These are phyloP conservation scores for Teratosphaeria destructans DNA, from an alignment of 2,329 filamentous ascomycete species.

Conservation along the genomic window DNA sequence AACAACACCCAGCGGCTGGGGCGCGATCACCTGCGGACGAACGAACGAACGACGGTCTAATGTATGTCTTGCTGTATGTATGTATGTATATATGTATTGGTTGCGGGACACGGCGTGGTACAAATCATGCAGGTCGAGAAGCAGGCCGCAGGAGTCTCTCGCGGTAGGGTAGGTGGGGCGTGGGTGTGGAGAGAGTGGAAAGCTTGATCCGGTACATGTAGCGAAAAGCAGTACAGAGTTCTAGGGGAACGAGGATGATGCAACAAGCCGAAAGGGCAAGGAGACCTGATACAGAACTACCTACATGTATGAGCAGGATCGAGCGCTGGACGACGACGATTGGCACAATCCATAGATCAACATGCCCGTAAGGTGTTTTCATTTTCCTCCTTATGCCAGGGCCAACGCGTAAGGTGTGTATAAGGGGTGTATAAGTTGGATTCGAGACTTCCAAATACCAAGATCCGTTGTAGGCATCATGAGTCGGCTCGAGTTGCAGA, in stretches of 20 bases:
- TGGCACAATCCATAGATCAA: neutral
- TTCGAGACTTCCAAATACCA: no score
- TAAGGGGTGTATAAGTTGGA: no score
- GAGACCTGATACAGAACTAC: no score
- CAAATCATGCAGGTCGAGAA: slow-evolving; percentile 6
- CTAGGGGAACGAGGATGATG: neutral
- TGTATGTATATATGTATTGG: neutral
- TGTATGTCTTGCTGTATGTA: neutral
- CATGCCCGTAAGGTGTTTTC: neutral
- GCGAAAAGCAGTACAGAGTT: neutral
- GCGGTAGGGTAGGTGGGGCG: neutral
- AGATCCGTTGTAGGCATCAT: no score
- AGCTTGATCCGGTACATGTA: neutral
- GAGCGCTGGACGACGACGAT: neutral
- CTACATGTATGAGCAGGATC: neutral
- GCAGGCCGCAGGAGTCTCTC: slow-evolving; percentile 1
- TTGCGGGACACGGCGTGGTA: neutral
- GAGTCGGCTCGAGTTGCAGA: neutral
- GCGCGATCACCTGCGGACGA: neutral
- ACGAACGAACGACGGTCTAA: neutral
- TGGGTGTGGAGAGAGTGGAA: neutral
- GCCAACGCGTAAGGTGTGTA: no score
- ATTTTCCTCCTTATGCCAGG: neutral
- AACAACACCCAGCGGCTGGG: neutral
- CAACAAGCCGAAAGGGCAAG: neutral